Base-by-base conservation (phyloP, 192 early-diverging fungal species). In the Podila minutissima region DNA sequence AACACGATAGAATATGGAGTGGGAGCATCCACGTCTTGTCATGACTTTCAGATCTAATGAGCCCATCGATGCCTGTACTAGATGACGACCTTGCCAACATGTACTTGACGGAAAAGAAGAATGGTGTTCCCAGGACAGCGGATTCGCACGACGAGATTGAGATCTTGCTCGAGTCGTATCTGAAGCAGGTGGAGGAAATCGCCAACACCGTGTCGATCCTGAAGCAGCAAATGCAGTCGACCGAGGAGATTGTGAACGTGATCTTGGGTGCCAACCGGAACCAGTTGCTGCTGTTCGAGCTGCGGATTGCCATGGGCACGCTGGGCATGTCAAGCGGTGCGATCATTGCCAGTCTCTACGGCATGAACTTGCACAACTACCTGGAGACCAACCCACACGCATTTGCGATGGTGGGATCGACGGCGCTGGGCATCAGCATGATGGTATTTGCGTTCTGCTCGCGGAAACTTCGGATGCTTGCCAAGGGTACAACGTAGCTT, bases 1-100 rank as follows among this genome's bases (percentile, higher is more conserved):
- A 4, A 26, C 31, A 49, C 20, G 4, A 46, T 22, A 0, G 48
- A 26, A 55, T 7, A 24, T 53, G 51, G 6, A 55, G n/a, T 5
- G 8, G 10, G 53, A 24, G 41, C 41, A 15, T 0, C 41, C 2
- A 46, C 41, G 13, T 46, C 41, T 3, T 13, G 3, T 46, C 12
- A 17, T 17, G 41, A 8, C 2, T 17, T 3, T 46, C 41, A 17
- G 1, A 11, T 15, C 41, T 46, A 46, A 46, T 4, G 13, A 3
- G 15, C 15, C 1, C 41, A 46, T 4, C 5, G 11, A 49, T n/a
- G 24, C 41, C 12, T 46, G 17, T 38, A 33, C 74, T 86, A 85
- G 95, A 96, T 84, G 95, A 97, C 38, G 96, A 97, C 69, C 75
- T 97, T 50, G 96, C 94, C 1, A 92, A 86, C 28, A 94, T 97